Evolutionary conservation across 371 early-diverging fungal species (phyloP), one percentile per base, ranked within the genome.

Genomic region (Mortierella sp.): DNA sequence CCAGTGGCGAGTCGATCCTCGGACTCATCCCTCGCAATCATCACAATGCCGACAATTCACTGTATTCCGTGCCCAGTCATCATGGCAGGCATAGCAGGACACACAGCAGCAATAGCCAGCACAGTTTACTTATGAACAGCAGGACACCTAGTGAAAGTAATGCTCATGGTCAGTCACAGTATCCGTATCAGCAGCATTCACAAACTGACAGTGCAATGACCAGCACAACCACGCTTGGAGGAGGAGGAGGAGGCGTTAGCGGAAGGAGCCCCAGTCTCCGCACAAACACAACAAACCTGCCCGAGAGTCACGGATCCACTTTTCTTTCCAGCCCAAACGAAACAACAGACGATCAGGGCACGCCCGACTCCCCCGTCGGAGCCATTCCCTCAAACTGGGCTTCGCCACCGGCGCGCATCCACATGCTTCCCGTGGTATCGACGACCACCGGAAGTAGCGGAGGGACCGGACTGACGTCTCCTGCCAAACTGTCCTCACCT

Each of bases 291-390:
- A 42, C 59, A 2, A 28, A 48, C 30, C 50, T 70, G 6, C 49
- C 70, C 11, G 66, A 61, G 54, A 72, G 66, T 12, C 72, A 66
- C 19, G 72, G 66, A 42, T 72, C 72, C 1, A 60, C 48, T 3
- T 72, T 65, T 28, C 62, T 72, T 15, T 65, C 66, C 3, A 65
- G 72, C 9, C 65, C 66, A 7, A 72, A 65, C 41, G 66, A 61
- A 19, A 60, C 52, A 23, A 34, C 32, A 23, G 54, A 50, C 24
- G 64, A 28, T 12, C 72, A 64, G 24, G 65, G 65, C 31, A 60
- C 54, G 14, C 37, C 60, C 15, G 72, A 72, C 11, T 61, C 66
- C 9, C 66, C 72, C 12, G 54, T 43, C 12, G 61, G 57, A 6
- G 53, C 47, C 19, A 56, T 39, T 15, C 57, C 62, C 1, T 60